These are phyloP conservation scores for Naganishia vaughanmartiniae DNA, from an alignment of 768 basidiomycete species.

Conservation along the genomic window DNA sequence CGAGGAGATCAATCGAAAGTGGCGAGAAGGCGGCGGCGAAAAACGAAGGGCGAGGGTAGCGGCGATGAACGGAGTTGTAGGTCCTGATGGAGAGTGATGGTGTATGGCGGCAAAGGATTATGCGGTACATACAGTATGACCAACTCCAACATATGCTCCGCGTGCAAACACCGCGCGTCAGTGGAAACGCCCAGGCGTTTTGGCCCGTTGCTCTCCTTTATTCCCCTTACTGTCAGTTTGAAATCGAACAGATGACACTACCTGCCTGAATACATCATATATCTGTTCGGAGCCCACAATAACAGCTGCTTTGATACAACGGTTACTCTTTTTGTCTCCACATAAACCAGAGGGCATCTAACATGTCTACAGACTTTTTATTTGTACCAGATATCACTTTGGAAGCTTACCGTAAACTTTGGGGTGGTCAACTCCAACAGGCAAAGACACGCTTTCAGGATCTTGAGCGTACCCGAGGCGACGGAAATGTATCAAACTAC, in stretches of 20 bases:
- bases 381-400: not conserved
- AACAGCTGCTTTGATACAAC: not conserved
- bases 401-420: not conserved
- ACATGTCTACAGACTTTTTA: not conserved
- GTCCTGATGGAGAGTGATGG: not conserved
- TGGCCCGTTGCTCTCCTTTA: not conserved
- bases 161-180: not conserved
- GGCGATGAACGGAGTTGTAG: constrained; percentile 24
- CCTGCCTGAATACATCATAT: not conserved
- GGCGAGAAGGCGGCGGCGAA: constrained; percentile 60
- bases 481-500: not conserved
- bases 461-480: not conserved
- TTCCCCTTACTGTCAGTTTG: not conserved
- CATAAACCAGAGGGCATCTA: not conserved
- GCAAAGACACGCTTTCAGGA: too few species aligned
- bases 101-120: not conserved
- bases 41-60: constrained; percentile 33
- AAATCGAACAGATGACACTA: not conserved
- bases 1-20: constrained; percentile 73
- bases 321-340: not conserved
- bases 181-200: not conserved
- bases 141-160: too few species aligned
- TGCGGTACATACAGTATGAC: too few species aligned
- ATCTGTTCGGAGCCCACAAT: not conserved
- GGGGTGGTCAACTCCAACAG: not conserved